These are phyloP conservation scores for Dissophora ornata DNA, from an alignment of 192 early-diverging fungal species.

Conservation along the genomic window DNA sequence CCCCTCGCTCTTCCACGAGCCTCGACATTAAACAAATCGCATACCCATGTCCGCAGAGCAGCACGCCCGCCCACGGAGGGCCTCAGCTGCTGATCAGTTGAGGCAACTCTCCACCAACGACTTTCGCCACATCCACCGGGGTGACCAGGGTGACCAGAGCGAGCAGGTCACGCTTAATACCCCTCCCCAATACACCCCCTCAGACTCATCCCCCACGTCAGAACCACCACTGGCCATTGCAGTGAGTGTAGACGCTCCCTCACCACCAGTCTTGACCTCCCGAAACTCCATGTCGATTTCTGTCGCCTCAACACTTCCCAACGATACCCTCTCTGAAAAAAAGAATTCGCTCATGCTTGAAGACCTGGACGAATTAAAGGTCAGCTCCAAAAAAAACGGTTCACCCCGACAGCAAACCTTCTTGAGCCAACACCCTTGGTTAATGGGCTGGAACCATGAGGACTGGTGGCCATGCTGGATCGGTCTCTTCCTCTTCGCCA, in stretches of 20 bases:
- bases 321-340: constrained; percentile 2
- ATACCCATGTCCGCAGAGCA: no score
- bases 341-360: neutral
- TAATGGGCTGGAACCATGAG: constrained; percentile 65
- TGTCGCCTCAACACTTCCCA: neutral
- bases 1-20: no score
- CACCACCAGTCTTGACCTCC: neutral
- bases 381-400: neutral
- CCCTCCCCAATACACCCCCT: constrained; percentile 1
- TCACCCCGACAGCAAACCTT: constrained; percentile 8
- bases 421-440: constrained; percentile 36
- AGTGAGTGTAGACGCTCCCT: neutral
- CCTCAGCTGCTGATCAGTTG: neutral
- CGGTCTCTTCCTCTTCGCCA: constrained; percentile 61
- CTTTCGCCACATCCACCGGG: no score
- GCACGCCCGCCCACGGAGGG: no score
- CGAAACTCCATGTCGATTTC: constrained; percentile 12
- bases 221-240: neutral
- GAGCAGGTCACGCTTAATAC: neutral
- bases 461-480: constrained; percentile 72
- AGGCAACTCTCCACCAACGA: neutral
- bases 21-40: no score
- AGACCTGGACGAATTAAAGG: neutral
- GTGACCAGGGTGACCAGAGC: no score
- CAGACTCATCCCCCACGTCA: neutral